Evolutionary conservation across 2,329 filamentous ascomycete species (phyloP).

Genomic region (Cladosporium sp.): DNA sequence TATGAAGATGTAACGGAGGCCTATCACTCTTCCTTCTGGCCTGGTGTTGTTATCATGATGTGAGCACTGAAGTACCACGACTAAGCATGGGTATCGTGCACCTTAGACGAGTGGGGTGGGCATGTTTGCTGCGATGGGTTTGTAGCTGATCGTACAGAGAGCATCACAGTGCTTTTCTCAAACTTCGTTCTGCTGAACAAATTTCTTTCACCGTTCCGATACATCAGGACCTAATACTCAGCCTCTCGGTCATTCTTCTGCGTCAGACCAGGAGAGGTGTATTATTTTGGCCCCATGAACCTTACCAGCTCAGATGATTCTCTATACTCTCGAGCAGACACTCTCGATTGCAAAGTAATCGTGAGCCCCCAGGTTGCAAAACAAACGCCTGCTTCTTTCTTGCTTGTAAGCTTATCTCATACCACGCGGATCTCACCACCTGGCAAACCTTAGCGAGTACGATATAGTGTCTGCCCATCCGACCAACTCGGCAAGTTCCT

Average conservation of each 20-base stretch:
- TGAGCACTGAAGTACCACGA: neutral
- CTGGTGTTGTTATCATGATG: neutral
- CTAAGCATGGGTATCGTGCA: neutral
- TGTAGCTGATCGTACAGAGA: neutral
- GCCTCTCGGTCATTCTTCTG: neutral
- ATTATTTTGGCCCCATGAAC: neutral
- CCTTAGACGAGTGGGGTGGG: neutral
- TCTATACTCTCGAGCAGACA: neutral
- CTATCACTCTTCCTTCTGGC: neutral
- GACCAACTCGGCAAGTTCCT: neutral
- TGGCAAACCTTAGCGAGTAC: constrained; percentile 1
- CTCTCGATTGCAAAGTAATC: neutral
- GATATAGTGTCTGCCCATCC: neutral
- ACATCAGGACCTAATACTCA: neutral
- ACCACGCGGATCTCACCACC: neutral
- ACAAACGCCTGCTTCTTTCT: neutral
- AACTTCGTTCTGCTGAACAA: neutral
- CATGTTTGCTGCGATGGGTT: neutral
- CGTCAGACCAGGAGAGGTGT: neutral
- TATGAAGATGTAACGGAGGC: neutral
- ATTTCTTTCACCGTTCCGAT: neutral
- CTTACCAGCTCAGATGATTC: neutral
- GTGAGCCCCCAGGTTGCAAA: neutral
- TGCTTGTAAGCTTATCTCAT: neutral
- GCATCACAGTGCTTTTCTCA: neutral